Evolutionary conservation across 257 asterid genomes (phyloP).

Genomic region (Solanum megistacrolobum): DNA sequence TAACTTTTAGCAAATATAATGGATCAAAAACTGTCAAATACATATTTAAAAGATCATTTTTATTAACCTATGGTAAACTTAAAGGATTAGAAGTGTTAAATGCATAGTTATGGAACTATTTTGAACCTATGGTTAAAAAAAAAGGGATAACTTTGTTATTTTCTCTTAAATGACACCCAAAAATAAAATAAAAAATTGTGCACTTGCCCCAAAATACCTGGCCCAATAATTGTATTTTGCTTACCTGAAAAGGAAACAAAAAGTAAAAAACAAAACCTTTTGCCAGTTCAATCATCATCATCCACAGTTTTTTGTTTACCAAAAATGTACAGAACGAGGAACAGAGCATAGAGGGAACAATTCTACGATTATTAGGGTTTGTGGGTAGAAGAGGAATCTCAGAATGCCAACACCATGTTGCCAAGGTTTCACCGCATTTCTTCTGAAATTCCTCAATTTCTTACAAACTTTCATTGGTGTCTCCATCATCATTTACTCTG

Average conservation of each 20-base stretch:
- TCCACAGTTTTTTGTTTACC: neutral
- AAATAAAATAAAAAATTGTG: neutral
- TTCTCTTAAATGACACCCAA: neutral
- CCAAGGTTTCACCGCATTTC: constrained; percentile 47
- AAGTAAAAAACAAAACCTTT: neutral
- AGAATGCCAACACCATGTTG: constrained; percentile 56
- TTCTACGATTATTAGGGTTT: neutral
- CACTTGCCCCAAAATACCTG: neutral
- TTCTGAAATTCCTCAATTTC: constrained; percentile 66
- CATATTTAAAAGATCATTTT: neutral
- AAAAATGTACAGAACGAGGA: neutral
- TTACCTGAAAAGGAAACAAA: neutral
- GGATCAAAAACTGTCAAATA: neutral
- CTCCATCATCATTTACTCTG: constrained; percentile 48
- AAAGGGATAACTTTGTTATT: neutral
- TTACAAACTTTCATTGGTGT: constrained; percentile 61
- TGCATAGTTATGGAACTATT: neutral
- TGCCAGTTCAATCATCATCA: neutral
- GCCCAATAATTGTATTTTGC: neutral
- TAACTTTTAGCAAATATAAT: too few relatives aligned
- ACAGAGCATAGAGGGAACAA: neutral
- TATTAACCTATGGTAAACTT: neutral
- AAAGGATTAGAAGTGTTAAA: neutral
- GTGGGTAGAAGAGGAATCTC: neutral
- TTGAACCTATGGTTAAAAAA: neutral